Percentiles rank a stretch among this genome's conserved stretches.
Conservation (phyloP, 441 rosid genomes). For the Mallotus japonicus region DNA sequence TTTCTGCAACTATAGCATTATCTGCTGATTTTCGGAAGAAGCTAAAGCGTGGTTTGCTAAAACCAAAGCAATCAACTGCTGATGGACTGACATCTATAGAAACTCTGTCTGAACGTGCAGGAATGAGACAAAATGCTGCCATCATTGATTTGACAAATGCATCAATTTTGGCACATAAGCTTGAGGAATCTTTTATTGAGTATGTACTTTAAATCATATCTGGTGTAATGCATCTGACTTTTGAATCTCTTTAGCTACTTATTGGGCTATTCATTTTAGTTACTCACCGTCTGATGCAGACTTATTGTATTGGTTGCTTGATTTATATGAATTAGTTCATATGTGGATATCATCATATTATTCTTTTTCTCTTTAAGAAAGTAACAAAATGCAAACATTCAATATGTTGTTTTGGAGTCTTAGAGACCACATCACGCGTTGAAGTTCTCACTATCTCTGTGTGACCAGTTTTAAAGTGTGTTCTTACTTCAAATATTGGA, state of each 20-base stretch:
- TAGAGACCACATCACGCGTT: not conserved
- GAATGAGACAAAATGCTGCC: conserved; percentile 83
- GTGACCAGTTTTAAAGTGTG: not conserved
- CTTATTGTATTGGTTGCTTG: not conserved
- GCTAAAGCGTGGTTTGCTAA: conserved; percentile 66
- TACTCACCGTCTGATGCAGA: not conserved
- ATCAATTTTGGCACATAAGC: conserved; percentile 65
- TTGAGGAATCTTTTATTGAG: conserved; percentile 93
- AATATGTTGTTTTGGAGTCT: not conserved
- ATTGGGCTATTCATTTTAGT: not conserved
- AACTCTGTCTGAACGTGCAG: conserved; percentile 80
- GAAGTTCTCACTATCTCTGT: not conserved
- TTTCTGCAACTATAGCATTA: conserved; percentile 93
- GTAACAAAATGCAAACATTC: not conserved
- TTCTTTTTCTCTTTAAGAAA: not conserved
- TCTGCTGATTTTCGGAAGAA: conserved; percentile 93
- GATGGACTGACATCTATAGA: conserved; percentile 80
- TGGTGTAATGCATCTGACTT: conserved; percentile 3
- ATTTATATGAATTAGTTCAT: not conserved
- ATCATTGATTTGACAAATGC: conserved; percentile 84
- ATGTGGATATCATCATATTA: not conserved
- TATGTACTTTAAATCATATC: conserved; percentile 34
- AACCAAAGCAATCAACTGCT: conserved; percentile 55
- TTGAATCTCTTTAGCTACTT: not conserved
- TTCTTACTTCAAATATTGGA: not conserved